These are phyloP conservation scores for Ascodesmis nigricans DNA, from an alignment of 495 filamentous ascomycete genomes.

Conservation along the genomic window DNA sequence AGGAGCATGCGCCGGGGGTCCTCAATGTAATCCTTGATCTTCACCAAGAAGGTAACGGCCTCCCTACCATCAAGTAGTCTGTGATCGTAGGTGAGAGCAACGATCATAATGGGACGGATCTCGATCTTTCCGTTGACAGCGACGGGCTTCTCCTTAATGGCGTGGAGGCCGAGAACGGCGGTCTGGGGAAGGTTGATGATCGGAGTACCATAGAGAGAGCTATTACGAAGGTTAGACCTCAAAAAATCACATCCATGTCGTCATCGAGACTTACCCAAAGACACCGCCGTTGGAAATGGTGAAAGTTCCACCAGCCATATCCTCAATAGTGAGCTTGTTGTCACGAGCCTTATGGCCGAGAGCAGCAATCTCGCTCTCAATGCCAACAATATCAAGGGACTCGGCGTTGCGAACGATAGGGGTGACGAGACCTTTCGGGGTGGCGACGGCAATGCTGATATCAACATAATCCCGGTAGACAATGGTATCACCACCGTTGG, in stretches of 20 bases:
- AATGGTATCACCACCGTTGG: conserved; percentile 86
- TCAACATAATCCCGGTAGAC: conserved; percentile 97
- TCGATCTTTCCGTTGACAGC: conserved; percentile 80
- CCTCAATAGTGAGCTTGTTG: conserved; percentile 92
- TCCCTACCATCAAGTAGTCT: conserved; percentile 86
- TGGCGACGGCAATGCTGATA: conserved; percentile 90
- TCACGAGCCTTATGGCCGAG: conserved; percentile 95
- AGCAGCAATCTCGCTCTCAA: conserved; percentile 81
- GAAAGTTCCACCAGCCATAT: conserved; percentile 97
- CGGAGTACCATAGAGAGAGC: conserved; percentile 87
- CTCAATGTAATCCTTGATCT: conserved; percentile 97
- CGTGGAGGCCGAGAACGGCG: conserved; percentile 88
- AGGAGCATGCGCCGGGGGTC: conserved; percentile 85
- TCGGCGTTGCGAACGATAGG: conserved; percentile 91
- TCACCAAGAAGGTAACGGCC: conserved; percentile 90
- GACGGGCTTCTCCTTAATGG: conserved; percentile 87
- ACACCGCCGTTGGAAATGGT: conserved; percentile 86
- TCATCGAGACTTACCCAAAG: conserved; percentile 25
- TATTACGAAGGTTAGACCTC: conserved; percentile 11
- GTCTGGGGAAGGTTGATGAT: conserved; percentile 97
- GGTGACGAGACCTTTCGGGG: conserved; percentile 91
- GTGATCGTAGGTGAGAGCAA: conserved; percentile 94
- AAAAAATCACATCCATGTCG: neutral
- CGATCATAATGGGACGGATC: conserved; percentile 96
- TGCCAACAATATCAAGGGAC: conserved; percentile 61